These are phyloP conservation scores for Abrus pulchellus DNA, from an alignment of 306 rosid genomes.

Conservation along the genomic window DNA sequence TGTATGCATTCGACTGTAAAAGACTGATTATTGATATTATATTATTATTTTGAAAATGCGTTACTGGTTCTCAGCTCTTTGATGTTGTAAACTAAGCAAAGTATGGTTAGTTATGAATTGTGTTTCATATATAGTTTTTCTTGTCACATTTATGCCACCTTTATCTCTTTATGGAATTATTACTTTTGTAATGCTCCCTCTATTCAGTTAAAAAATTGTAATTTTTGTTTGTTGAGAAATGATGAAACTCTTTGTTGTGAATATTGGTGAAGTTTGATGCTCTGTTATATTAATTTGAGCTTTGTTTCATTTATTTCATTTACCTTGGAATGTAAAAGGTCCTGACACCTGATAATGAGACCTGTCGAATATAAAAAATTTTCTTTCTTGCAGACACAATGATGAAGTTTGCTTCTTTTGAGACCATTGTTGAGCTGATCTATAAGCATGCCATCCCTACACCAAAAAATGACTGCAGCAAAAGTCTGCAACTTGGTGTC, in stretches of 20 bases:
- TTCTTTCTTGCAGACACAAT: slow-evolving; percentile 76
- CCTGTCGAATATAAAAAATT: neutral
- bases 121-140: neutral
- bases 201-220: neutral
- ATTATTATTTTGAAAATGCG: neutral
- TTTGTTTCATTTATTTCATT: slow-evolving; percentile 19
- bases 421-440: slow-evolving; percentile 82
- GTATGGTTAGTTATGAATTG: slow-evolving; percentile 10
- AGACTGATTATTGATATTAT: neutral
- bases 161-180: neutral
- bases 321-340: neutral
- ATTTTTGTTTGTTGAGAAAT: neutral
- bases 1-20: neutral
- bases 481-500: slow-evolving; percentile 84
- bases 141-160: neutral
- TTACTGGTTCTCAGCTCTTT: neutral
- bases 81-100: neutral
- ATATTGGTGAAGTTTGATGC: neutral
- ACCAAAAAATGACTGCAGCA: slow-evolving; percentile 92
- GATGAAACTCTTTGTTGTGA: slow-evolving; percentile 7
- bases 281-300: neutral
- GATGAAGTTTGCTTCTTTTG: slow-evolving; percentile 98
- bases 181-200: neutral
- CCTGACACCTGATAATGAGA: neutral
- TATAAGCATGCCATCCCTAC: slow-evolving; percentile 80